Percentiles rank a stretch among this genome's conserved stretches.
Conservation (phyloP, 2,329 filamentous ascomycete genomes). For the Arthrocladium fulminans region DNA sequence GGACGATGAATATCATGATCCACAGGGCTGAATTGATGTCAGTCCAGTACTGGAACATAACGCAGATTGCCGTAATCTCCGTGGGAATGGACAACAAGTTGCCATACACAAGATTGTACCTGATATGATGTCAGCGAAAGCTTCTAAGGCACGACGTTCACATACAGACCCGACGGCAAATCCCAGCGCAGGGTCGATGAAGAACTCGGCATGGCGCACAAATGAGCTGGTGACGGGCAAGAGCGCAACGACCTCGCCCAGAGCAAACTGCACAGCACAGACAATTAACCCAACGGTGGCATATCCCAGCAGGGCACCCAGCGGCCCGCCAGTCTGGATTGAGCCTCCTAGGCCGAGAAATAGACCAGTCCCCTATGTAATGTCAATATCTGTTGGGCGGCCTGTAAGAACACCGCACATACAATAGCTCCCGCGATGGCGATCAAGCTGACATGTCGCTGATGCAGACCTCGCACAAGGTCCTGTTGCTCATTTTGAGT, state of each 20-base stretch:
- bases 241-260: conserved; percentile 45
- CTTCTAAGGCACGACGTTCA: too few species aligned
- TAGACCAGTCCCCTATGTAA: conserved; percentile 36
- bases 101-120: conserved; percentile 38
- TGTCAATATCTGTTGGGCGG: not conserved
- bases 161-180: conserved; percentile 43
- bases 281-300: conserved; percentile 42
- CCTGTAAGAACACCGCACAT: conserved; percentile 10
- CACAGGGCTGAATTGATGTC: conserved; percentile 41
- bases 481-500: conserved; percentile 39
- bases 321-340: conserved; percentile 42
- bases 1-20: conserved; percentile 32
- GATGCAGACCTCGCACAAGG: conserved; percentile 37
- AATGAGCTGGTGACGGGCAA: conserved; percentile 45
- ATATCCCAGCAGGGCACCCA: conserved; percentile 45
- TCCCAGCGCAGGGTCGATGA: conserved; percentile 43
- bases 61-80: conserved; percentile 55
- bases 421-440: conserved; percentile 38
- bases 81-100: conserved; percentile 47
- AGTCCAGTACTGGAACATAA: conserved; percentile 56
- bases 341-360: conserved; percentile 46
- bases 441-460: conserved; percentile 38
- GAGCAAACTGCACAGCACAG: conserved; percentile 42
- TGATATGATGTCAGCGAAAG: too few species aligned
- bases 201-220: conserved; percentile 42